Evolutionary conservation across 192 early-diverging fungal genomes (phyloP).

Genomic region (Coemansia sp.): DNA sequence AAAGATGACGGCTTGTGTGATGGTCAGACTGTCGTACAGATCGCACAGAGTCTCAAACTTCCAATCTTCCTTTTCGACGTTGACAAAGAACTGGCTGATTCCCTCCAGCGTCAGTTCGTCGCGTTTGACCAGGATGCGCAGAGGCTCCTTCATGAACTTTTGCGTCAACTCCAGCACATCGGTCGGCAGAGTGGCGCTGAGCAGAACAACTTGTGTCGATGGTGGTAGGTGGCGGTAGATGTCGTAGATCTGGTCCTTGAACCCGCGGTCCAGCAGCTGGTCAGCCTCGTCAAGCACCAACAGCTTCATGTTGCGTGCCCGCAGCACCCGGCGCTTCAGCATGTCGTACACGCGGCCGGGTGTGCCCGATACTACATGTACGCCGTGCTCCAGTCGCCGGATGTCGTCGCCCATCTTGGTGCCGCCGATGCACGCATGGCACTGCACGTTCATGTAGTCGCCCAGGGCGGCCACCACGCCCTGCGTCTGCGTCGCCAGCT

Average conservation of each 20-base stretch:
- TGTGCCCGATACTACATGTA: constrained; percentile 92
- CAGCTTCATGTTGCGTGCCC: constrained; percentile 87
- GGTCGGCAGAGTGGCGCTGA: constrained; percentile 89
- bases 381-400: constrained; percentile 83
- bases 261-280: constrained; percentile 89
- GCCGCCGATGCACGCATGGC: constrained; percentile 94
- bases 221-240: constrained; percentile 91
- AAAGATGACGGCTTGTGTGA: constrained; percentile 99
- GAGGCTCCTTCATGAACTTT: constrained; percentile 96
- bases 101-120: constrained; percentile 98
- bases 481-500: constrained; percentile 95
- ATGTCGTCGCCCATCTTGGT: constrained; percentile 92
- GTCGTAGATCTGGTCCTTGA: constrained; percentile 97
- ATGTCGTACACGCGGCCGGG: constrained; percentile 97
- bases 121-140: constrained; percentile 96
- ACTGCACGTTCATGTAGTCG: constrained; percentile 97
- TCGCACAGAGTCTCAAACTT: constrained; percentile 98
- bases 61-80: constrained; percentile 97
- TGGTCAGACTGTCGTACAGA: constrained; percentile 93
- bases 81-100: constrained; percentile 98
- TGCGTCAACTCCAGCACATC: constrained; percentile 96
- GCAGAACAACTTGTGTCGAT: constrained; percentile 85
- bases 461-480: constrained; percentile 87
- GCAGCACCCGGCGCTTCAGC: constrained; percentile 82
- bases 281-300: constrained; percentile 97